Evolutionary conservation across 176 grass and related monocot species (phyloP), one percentile per base, ranked within the genome.

Genomic region (Coix lacrymajobi): DNA sequence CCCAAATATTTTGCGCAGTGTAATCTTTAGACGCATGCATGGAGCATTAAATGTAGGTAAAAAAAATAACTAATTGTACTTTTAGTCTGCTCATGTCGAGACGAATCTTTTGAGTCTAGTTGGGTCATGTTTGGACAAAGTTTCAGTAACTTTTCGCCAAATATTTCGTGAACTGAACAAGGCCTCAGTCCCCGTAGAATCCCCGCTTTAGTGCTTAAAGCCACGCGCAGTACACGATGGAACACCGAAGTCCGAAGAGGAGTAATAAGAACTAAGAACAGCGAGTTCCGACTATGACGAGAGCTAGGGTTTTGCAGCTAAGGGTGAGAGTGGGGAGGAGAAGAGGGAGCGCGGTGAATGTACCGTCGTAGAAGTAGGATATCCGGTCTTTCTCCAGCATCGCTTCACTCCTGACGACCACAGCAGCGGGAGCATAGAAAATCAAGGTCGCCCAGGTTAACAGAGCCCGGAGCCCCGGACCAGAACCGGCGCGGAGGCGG

Each of bases 291-390:
- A 61, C 45, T 66, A 63, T 6, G 34, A 17, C 2, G 34, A 64
- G 79, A 71, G 28, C 52, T 84, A 73, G 25, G 51, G 58, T 29
- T 76, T 41, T 57, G 45, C 61, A 11, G 46, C 72, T 11, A 41
- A 52, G 49, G n/a, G 22, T 31, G 41, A 66, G 15, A 9, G 52
- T 11, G 38, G 58, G 20, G 33, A 57, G 75, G 28, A 57, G 75
- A 49, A 67, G 24, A 60, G 38, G 49, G 72, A 28, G 75, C 56
- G n/a, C 54, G 69, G 19, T 3, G 52, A 68, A 86, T 46, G 64
- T 87, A 98, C 96, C 96, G 80, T 98, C 96, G 85, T 95, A 98
- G 90, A 98, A 98, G 73, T 98, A 98, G 67, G 96, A 86, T 71
- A 98, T 98, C 71, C 88, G 87, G 67, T 98, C 92, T 86, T 93